Evolutionary conservation across 371 early-diverging fungal species (phyloP).

Genomic region (Mucor racemosus): DNA sequence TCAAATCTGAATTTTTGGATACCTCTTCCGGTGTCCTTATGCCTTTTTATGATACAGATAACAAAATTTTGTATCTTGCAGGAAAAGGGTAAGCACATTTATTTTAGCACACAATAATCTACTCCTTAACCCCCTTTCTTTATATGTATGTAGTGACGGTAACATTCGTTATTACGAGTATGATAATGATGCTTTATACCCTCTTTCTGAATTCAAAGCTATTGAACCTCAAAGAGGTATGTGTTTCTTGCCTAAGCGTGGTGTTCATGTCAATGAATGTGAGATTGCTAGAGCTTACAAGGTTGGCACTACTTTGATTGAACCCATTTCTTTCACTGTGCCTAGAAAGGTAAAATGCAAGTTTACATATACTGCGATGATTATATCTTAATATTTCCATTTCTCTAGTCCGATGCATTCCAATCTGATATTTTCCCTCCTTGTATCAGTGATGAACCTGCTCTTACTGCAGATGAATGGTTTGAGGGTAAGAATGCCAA

Average conservation of each 20-base stretch:
- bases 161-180: conserved; percentile 98
- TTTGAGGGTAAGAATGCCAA: conserved; percentile 84
- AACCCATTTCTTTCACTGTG: conserved; percentile 96
- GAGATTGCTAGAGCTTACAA: conserved; percentile 95
- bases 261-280: conserved; percentile 80
- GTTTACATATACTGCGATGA: background rate
- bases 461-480: conserved; percentile 90
- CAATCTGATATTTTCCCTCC: conserved; percentile 95
- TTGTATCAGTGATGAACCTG: conserved; percentile 79
- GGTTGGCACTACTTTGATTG: conserved; percentile 83
- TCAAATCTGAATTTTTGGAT: conserved; percentile 83
- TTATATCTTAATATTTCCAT: background rate
- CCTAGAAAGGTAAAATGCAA: conserved; percentile 82
- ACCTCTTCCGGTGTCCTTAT: conserved; percentile 95
- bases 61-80: conserved; percentile 90
- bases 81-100: conserved; percentile 77
- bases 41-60: conserved; percentile 94
- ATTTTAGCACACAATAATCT: background rate
- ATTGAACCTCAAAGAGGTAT: conserved; percentile 95
- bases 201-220: conserved; percentile 87
- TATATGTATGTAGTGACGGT: conserved; percentile 78
- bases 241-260: conserved; percentile 94
- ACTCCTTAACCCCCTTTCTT: background rate
- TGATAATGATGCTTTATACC: conserved; percentile 82
- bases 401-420: conserved; percentile 89